Percentiles rank a stretch among this genome's conserved stretches.
These are phyloP conservation scores for Backusella westeae DNA, from an alignment of 192 early-diverging fungal genomes.

Conservation along the genomic window DNA sequence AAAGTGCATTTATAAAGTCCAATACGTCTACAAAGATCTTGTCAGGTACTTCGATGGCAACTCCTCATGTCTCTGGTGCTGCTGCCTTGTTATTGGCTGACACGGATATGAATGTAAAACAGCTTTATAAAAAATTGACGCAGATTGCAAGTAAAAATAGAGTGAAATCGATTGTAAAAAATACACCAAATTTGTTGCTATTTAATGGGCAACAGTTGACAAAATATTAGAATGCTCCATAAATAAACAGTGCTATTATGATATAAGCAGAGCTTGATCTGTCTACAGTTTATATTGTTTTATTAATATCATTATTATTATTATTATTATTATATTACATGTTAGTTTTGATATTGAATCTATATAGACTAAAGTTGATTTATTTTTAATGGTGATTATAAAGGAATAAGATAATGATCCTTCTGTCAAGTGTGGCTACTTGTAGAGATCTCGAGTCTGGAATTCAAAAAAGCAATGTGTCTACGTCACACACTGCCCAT, in stretches of 20 bases:
- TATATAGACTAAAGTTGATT: too few species aligned
- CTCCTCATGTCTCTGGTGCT: slow-evolving; percentile 88
- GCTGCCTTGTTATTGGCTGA: slow-evolving; percentile 64
- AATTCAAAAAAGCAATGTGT: neutral
- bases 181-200: slow-evolving; percentile 11
- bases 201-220: slow-evolving; percentile 1
- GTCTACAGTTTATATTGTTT: neutral
- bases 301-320: neutral
- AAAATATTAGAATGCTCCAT: neutral
- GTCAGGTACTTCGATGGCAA: slow-evolving; percentile 94
- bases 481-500: neutral
- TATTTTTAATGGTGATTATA: too few species aligned
- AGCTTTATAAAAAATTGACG: slow-evolving; percentile 56
- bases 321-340: neutral
- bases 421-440: too few species aligned
- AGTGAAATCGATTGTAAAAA: slow-evolving; percentile 32
- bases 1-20: slow-evolving; percentile 76
- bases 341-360: too few species aligned
- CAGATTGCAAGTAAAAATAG: slow-evolving; percentile 49
- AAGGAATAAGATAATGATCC: too few species aligned
- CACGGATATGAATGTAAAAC: neutral
- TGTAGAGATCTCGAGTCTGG: too few species aligned
- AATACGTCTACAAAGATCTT: slow-evolving; percentile 75
- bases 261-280: neutral
- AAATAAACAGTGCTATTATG: too few species aligned